Percentiles rank a stretch among this genome's conserved stretches.
Conservation (phyloP, 306 rosid genomes). For the Acacia confusa region DNA sequence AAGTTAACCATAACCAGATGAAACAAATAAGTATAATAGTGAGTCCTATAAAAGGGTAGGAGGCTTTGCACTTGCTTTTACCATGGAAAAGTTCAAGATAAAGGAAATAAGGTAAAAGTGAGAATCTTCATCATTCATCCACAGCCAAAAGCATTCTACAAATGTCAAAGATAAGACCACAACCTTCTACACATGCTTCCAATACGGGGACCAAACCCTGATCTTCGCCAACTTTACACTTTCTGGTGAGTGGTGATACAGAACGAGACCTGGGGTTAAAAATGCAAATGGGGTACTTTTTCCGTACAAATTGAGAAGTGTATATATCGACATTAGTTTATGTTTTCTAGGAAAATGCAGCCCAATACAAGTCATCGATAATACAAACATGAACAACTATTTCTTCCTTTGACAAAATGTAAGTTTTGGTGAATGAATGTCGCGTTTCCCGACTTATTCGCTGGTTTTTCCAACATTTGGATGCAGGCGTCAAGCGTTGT, state of each 20-base stretch:
- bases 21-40: too few species aligned
- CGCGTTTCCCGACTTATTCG: not conserved
- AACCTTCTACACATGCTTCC: constrained; percentile 39
- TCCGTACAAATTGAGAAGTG: not conserved
- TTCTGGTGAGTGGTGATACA: not conserved
- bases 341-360: not conserved
- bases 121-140: constrained; percentile 30
- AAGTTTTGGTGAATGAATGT: not conserved
- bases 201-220: constrained; percentile 32
- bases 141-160: constrained; percentile 17
- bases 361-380: not conserved
- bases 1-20: too few species aligned
- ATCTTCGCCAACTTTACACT: constrained; percentile 18
- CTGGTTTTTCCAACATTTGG: not conserved
- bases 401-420: not conserved
- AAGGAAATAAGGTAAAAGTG: not conserved
- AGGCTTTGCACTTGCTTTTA: constrained; percentile 33
- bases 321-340: too few species aligned
- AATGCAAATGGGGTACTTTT: not conserved
- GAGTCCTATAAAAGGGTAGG: constrained; percentile 26
- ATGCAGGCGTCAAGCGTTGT: not conserved
- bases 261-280: not conserved
- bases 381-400: not conserved
- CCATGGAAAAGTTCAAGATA: not conserved
- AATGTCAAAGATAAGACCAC: constrained; percentile 28